Base-by-base conservation (phyloP, 805 yeast species). In the Lachancea meyersii region DNA sequence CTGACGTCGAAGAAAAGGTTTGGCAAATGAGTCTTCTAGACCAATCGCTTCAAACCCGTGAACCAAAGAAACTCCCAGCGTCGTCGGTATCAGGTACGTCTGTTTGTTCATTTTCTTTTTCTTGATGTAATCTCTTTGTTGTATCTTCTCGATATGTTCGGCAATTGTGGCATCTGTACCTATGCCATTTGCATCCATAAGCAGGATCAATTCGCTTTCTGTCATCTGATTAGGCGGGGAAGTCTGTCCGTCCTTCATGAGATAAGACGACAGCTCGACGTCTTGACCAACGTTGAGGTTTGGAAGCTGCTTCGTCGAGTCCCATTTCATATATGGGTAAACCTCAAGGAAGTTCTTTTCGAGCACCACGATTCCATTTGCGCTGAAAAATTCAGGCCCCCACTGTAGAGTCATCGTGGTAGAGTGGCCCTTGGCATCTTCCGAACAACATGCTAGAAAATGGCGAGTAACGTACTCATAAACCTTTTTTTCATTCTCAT, bases 91-190 rank as follows among this genome's bases (percentile, higher is more conserved):
- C 11, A 93, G 63, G 38, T 70, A 68, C 1, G 65, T 65, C 19
- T 68, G 66, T 34, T 64, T 65, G 4, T 63, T 64, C 6, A 50
- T 49, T 46, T 64, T 69, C 8, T 71, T 68, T 35, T 69, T 79
- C 14, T 62, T 64, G 4, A 86, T 76, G 54, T 89, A 94, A 16
- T 79, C 77, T 41, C 98, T 65, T 9, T 62, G 61, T 22, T 75
- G 65, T 33, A 93, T 79, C 57, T 85, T 89, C 45, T 84, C 88
- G 30, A 93, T 93, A 63, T 93, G 99, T 33, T 93, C 98, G 0
- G 97, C 98, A 63, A 93, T 94, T 0, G 99, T 93, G 1, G 99
- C 99, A 68, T 93, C 99, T 0, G 99, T 93, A 2, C 99, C 99
- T 35, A 93, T 93, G 0, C 97, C 97, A 61, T 93, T 93, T 9